Evolutionary conservation across 1,284 basidiomycete genomes (phyloP), one percentile per base, ranked within the genome.

Genomic region (Apiotrichum mycotoxinovorans): DNA sequence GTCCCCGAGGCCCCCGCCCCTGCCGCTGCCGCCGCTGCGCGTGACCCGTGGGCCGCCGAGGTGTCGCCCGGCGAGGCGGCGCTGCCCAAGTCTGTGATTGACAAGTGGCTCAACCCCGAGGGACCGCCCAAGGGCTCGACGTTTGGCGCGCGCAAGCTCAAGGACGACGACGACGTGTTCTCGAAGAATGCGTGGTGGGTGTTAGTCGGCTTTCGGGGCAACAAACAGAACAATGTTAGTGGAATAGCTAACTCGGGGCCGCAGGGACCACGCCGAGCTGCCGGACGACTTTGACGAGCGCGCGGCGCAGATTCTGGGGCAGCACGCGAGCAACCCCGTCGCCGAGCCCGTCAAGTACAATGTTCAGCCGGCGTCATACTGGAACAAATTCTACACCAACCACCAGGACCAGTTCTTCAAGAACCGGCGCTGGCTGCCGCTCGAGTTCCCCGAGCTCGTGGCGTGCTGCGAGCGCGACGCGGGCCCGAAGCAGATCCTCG

Each of bases 381-480:
- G 91, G 91, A 87, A 96, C 72, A 85, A 86, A 50, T 96, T 96
- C 67, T 96, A 96, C 80, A 86, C 87, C 64, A 82, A 81, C 60
- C 91, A 94, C 66, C 82, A 86, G 40, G 79, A 72, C 51, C 70
- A 69, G 69, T 97, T 97, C 78, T 97, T 97, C 80, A 87, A 88
- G 48, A 86, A 96, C 76, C 82, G 93, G 52, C 88, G 91, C 79
- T 97, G 93, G 92, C 80, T 96, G n/a, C 85, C 88, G 64, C 85
- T 90, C 37, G 93, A 97, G 74, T 97, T 96, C 68, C 89, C 88
- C 1, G 90, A 94, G 69, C 81, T 96, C 20, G 80, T 88, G 23
- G 80, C 81, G 22, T 86, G 87, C 12, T 83, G 87, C 14, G 80
- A 86, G 65, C 76, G 83, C 4, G 83, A 88, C 66, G 89, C 89